These are phyloP conservation scores for Cladophialophora immunda DNA, from an alignment of 2,329 filamentous ascomycete genomes.

Conservation along the genomic window DNA sequence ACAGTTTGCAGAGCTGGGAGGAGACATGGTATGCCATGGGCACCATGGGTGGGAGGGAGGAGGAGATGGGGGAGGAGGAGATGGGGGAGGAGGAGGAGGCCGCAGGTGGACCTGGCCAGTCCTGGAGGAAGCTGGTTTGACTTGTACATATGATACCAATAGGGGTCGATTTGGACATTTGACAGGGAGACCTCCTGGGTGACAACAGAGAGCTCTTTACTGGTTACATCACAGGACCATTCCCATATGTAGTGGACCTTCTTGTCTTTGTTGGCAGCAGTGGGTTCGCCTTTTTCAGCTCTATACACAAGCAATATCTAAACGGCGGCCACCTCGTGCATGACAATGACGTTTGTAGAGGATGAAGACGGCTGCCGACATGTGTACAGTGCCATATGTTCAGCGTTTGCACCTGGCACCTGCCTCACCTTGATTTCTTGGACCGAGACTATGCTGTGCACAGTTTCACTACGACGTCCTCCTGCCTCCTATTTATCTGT, in stretches of 20 bases:
- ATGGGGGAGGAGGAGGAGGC: not conserved
- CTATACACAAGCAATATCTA: not conserved
- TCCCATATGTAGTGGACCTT: not conserved
- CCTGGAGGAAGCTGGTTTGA: conserved; percentile 22
- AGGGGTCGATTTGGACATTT: not conserved
- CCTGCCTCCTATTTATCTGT: not conserved
- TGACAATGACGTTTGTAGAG: not conserved
- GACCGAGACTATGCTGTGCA: not conserved
- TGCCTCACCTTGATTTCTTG: not conserved
- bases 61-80: not conserved
- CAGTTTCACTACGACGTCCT: conserved; percentile 2
- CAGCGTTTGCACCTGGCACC: conserved; percentile 1
- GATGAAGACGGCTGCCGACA: conserved; percentile 6
- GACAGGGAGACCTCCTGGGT: not conserved
- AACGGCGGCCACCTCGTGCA: not conserved
- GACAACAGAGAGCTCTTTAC: not conserved
- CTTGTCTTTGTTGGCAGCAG: not conserved
- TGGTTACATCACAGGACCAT: not conserved
- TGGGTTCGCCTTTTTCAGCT: not conserved
- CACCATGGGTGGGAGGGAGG: not conserved
- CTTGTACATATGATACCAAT: not conserved
- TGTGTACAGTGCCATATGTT: conserved; percentile 1
- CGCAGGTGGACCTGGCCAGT: conserved; percentile 10
- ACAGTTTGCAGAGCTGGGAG: conserved; percentile 34
- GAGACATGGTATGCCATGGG: conserved; percentile 37